Conservation (phyloP, 768 basidiomycete genomes). For the Lactifluus hygrophoroides region DNA sequence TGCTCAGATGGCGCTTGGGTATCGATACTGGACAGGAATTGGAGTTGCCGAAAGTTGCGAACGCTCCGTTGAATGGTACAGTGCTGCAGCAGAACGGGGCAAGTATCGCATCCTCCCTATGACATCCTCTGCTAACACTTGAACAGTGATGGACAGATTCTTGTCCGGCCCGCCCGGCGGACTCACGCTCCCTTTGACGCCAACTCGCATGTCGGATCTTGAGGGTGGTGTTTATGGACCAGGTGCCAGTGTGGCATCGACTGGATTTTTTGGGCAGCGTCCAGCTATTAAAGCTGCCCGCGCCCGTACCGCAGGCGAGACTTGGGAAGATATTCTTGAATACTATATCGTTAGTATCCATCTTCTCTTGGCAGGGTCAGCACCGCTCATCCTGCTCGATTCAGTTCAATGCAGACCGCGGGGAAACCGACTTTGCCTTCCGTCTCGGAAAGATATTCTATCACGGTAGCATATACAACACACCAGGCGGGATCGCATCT, state of each 20-base stretch:
- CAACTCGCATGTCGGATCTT: slow-evolving; percentile 80
- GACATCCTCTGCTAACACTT: not conserved
- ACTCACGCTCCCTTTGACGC: slow-evolving; percentile 69
- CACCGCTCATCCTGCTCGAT: slow-evolving; percentile 6
- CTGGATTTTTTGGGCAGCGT: slow-evolving; percentile 59
- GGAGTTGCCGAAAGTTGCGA: slow-evolving; percentile 83
- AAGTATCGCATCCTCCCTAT: slow-evolving; percentile 8
- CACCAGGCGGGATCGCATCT: slow-evolving; percentile 70
- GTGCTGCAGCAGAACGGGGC: slow-evolving; percentile 82
- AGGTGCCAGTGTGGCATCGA: slow-evolving; percentile 89
- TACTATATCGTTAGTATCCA: slow-evolving; percentile 64
- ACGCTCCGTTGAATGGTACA: slow-evolving; percentile 81
- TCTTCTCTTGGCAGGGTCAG: not conserved
- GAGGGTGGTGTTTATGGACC: slow-evolving; percentile 91
- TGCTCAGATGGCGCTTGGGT: slow-evolving; percentile 89
- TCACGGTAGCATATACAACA: slow-evolving; percentile 84
- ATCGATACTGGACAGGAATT: slow-evolving; percentile 94
- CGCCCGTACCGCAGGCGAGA: slow-evolving; percentile 82
- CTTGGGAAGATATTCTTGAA: slow-evolving; percentile 87
- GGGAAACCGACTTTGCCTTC: slow-evolving; percentile 82
- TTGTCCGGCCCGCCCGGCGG: slow-evolving; percentile 87
- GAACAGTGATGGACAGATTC: slow-evolving; percentile 69
- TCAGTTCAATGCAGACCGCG: slow-evolving; percentile 92
- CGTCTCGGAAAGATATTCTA: slow-evolving; percentile 95
- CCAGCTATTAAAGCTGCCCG: slow-evolving; percentile 79